Conservation (phyloP, 768 basidiomycete genomes). For the Tulasnella sp. region DNA sequence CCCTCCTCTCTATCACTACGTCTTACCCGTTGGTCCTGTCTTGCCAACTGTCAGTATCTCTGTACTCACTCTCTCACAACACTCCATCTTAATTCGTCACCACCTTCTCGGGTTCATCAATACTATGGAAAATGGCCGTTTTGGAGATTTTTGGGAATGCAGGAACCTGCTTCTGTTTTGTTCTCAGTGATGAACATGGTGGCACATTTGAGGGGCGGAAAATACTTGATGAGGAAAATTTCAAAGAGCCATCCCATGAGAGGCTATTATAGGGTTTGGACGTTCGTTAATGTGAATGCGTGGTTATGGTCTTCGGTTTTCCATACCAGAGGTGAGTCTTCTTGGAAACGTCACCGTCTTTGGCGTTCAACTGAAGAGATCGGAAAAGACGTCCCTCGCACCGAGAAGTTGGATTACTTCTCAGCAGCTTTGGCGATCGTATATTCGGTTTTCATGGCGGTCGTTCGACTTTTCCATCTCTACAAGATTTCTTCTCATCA, state of each 20-base stretch:
- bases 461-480: constrained; percentile 63
- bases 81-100: neutral
- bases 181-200: constrained; percentile 82
- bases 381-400: constrained; percentile 55
- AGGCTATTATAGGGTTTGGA: constrained; percentile 51
- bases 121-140: constrained; percentile 98
- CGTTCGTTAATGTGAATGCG: constrained; percentile 64
- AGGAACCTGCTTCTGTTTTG: constrained; percentile 84
- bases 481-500: constrained; percentile 32
- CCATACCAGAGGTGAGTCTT: constrained; percentile 69
- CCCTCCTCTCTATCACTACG: constrained; percentile 42
- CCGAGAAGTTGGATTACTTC: constrained; percentile 92
- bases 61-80: constrained; percentile 73
- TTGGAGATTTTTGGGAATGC: constrained; percentile 73
- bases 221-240: constrained; percentile 35
- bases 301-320: constrained; percentile 91
- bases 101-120: constrained; percentile 39
- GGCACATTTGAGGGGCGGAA: constrained; percentile 52
- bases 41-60: constrained; percentile 73
- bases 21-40: constrained; percentile 75
- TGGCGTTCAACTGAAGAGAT: neutral
- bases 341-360: neutral
- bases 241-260: constrained; percentile 54
- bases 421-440: constrained; percentile 79
- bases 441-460: constrained; percentile 63